A percentile compares a stretch with the other conserved stretches of the same genome.
phyloP scores from a whole-genome alignment of 495 filamentous ascomycete genomes.

The Penicillium mononematosum region DNA sequence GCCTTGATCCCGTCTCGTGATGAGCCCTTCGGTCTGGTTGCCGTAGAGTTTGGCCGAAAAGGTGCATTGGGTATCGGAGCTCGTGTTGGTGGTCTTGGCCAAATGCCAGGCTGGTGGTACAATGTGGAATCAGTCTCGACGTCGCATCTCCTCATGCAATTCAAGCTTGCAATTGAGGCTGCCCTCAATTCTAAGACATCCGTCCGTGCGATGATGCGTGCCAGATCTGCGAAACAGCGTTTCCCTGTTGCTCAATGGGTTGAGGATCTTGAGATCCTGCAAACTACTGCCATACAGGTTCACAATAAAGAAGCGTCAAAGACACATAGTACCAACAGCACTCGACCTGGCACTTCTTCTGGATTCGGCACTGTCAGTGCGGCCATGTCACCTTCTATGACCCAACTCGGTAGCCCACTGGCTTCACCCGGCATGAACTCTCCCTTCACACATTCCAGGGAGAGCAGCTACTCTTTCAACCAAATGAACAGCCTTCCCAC shows the following conservation, averaged over 20 bases:
- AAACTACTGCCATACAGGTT: conserved; percentile 52
- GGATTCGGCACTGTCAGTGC: conserved; percentile 37
- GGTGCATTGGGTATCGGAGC: conserved; percentile 74
- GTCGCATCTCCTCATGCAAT: conserved; percentile 67
- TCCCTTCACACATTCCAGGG: conserved; percentile 27
- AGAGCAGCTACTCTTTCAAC: conserved; percentile 37
- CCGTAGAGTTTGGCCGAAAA: conserved; percentile 77
- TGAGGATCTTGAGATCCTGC: conserved; percentile 60
- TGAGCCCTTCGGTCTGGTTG: conserved; percentile 76
- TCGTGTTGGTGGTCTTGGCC: conserved; percentile 62
- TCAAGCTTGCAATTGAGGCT: conserved; percentile 65
- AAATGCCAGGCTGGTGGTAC: conserved; percentile 78
- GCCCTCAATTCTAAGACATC: conserved; percentile 61
- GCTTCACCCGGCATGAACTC: conserved; percentile 45
- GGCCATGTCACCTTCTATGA: conserved; percentile 24
- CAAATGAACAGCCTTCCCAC: conserved; percentile 46
- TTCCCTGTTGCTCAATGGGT: conserved; percentile 73
- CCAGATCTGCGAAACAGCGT: conserved; percentile 69
- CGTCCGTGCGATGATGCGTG: conserved; percentile 66
- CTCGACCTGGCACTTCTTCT: conserved; percentile 35
- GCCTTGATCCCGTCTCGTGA: conserved; percentile 77
- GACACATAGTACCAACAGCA: conserved; percentile 34
- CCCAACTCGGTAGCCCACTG: conserved; percentile 29
- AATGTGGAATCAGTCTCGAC: conserved; percentile 67
- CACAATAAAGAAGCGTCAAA: conserved; percentile 44